Evolutionary conservation across 371 early-diverging fungal species (phyloP).

Genomic region (Mortierella sp.): DNA sequence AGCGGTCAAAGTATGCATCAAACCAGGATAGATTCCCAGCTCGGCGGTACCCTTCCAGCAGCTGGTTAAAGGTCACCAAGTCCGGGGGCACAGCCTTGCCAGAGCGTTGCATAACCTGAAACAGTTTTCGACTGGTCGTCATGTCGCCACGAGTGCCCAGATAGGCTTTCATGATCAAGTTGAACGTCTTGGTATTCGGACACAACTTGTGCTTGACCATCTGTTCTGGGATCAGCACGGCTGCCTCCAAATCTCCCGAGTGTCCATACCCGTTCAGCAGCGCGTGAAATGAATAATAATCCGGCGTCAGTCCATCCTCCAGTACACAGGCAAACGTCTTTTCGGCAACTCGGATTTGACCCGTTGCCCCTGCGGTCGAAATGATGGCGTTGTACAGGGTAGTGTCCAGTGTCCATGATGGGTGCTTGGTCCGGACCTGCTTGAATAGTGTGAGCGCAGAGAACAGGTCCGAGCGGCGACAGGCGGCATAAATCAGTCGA

Average conservation of each 20-base stretch:
- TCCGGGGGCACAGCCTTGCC: conserved; percentile 33
- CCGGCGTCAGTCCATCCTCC: conserved; percentile 35
- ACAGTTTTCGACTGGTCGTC: conserved; percentile 37
- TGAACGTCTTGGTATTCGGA: conserved; percentile 49
- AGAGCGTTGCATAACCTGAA: conserved; percentile 40
- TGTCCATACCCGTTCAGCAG: conserved; percentile 42
- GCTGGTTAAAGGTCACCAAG: conserved; percentile 44
- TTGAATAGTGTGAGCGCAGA: conserved; percentile 38
- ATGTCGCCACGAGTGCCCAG: conserved; percentile 23
- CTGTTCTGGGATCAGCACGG: conserved; percentile 32
- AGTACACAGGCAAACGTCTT: conserved; percentile 31
- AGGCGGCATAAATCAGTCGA: conserved; percentile 52
- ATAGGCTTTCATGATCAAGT: conserved; percentile 53
- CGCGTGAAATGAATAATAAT: conserved; percentile 42
- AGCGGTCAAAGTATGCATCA: conserved; percentile 46
- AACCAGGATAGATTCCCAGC: conserved; percentile 47
- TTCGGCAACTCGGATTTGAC: conserved; percentile 34
- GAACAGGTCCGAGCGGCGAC: conserved; percentile 50
- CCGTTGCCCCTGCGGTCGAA: conserved; percentile 41
- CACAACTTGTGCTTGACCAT: conserved; percentile 41
- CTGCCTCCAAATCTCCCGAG: conserved; percentile 32
- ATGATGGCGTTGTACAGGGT: conserved; percentile 51
- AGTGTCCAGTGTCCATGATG: conserved; percentile 26
- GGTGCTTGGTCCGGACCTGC: conserved; percentile 20
- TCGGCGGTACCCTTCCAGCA: conserved; percentile 46